A percentile compares a stretch with the other conserved stretches of the same genome.
These are phyloP conservation scores for Nemania serpens DNA, from an alignment of 2,329 filamentous ascomycete species.

Conservation along the genomic window DNA sequence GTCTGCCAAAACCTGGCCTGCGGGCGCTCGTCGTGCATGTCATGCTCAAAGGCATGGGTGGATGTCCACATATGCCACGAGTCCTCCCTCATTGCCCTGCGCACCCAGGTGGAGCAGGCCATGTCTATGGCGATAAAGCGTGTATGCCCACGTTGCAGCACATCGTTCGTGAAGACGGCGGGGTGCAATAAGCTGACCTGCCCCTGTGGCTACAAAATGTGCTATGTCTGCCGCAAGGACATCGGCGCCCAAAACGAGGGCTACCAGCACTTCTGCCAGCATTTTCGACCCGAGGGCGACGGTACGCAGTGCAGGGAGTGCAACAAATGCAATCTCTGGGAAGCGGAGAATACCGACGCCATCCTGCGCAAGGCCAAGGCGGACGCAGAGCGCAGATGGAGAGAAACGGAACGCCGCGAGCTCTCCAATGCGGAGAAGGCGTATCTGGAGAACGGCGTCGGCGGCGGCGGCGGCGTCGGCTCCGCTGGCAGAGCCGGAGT, in stretches of 20 bases:
- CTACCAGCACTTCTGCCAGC: constrained; percentile 94
- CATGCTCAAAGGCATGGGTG: constrained; percentile 80
- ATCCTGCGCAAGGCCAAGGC: constrained; percentile 71
- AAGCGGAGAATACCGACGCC: constrained; percentile 73
- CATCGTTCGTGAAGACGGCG: constrained; percentile 88
- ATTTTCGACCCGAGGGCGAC: constrained; percentile 84
- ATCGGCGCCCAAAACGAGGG: constrained; percentile 67
- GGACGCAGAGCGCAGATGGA: constrained; percentile 74
- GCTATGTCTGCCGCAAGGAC: constrained; percentile 89
- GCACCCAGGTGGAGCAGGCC: constrained; percentile 88
- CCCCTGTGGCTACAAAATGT: constrained; percentile 96
- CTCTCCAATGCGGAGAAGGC: constrained; percentile 60
- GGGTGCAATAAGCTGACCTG: constrained; percentile 98
- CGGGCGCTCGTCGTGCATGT: constrained; percentile 73
- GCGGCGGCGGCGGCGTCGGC: constrained; percentile 30
- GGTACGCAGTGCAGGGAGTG: constrained; percentile 75
- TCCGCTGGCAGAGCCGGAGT: constrained; percentile 14
- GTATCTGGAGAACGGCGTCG: constrained; percentile 59
- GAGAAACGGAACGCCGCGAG: constrained; percentile 64
- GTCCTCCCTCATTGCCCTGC: constrained; percentile 77
- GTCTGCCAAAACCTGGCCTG: constrained; percentile 74
- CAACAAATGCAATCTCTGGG: constrained; percentile 78
- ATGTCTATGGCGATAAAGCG: constrained; percentile 94
- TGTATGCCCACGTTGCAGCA: constrained; percentile 88
- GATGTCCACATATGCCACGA: constrained; percentile 93